These are phyloP conservation scores for Lactarius pseudohatsudake DNA, from an alignment of 768 basidiomycete genomes.

Conservation along the genomic window DNA sequence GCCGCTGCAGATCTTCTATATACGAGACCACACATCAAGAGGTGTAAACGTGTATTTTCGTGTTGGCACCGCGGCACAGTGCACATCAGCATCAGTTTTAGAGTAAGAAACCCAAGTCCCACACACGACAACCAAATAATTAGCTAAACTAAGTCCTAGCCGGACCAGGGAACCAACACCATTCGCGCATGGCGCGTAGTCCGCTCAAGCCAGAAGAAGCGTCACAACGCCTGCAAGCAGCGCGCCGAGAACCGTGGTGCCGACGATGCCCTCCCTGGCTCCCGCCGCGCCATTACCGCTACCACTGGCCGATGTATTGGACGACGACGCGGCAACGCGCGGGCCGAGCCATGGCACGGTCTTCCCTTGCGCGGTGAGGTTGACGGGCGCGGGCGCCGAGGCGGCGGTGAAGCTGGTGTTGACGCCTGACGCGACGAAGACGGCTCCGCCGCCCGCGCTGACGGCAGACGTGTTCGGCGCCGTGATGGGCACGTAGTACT, in stretches of 20 bases:
- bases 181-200: neutral
- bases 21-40: too few species aligned
- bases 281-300: neutral
- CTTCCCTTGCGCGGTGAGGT: constrained; percentile 38
- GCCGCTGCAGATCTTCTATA: neutral
- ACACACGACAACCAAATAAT: too few species aligned
- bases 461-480: constrained; percentile 43
- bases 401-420: constrained; percentile 38
- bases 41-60: too few species aligned
- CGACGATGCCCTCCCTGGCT: neutral
- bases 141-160: too few species aligned
- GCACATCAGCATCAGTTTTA: too few species aligned
- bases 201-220: neutral
- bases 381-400: constrained; percentile 37
- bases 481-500: constrained; percentile 39
- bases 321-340: neutral
- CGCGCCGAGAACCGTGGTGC: neutral
- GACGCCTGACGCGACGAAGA: constrained; percentile 33
- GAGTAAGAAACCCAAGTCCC: too few species aligned
- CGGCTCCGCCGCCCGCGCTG: constrained; percentile 46
- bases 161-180: neutral
- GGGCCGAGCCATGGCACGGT: constrained; percentile 29
- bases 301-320: too few species aligned
- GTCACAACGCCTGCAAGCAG: neutral
- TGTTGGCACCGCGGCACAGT: too few species aligned